Evolutionary conservation across 179 eudicot species (phyloP), one percentile per base, ranked within the genome.

Genomic region (Camellia oleifera): DNA sequence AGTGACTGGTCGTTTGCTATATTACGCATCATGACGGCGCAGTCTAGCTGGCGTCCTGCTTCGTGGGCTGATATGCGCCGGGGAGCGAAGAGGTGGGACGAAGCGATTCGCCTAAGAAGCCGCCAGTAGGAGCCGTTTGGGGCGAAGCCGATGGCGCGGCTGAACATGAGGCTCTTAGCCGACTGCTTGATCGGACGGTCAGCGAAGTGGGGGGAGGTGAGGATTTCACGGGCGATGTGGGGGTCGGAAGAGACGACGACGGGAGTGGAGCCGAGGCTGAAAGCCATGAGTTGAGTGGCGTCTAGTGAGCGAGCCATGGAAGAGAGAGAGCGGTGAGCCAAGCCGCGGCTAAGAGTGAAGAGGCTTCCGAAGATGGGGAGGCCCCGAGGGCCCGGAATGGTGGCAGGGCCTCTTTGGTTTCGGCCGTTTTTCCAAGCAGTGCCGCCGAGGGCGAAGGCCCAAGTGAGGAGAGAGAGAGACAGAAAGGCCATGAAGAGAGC

Each of bases 61-160:
- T 86, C 92, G 46, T 90, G 90, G 32, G 88, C 89, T 45, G 69
- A 20, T 40, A 90, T 86, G 81, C 90, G 88, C 63, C 74, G 72
- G 7, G 90, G 92, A 0, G 90, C 67, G 57, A 92, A 92, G 11
- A 92, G 79, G 63, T 89, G 92, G 2, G 91, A 82, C 0, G 94
- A 88, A 5, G 97, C 87, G 74, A 92, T 85, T 61, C 85, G 79
- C 63, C 97, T 83, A 0, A 92, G 86, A n/a, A 81, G 90, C 9
- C 94, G 84, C 94, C 97, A 92, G 71, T 90, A 91, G 26, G 86
- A 1, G 0, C 94, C 94, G 74, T 79, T 88, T 0, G 92, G 92
- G 0, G 97, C 97, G 61, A 92, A 92, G 7, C 97, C 94, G 3
- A 92, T 90, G 79, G 94, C 91, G 53, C 94, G 87, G 84, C 83